phyloP scores from a whole-genome alignment of 2,329 filamentous ascomycete genomes.

The Aspergillus ibericus region DNA sequence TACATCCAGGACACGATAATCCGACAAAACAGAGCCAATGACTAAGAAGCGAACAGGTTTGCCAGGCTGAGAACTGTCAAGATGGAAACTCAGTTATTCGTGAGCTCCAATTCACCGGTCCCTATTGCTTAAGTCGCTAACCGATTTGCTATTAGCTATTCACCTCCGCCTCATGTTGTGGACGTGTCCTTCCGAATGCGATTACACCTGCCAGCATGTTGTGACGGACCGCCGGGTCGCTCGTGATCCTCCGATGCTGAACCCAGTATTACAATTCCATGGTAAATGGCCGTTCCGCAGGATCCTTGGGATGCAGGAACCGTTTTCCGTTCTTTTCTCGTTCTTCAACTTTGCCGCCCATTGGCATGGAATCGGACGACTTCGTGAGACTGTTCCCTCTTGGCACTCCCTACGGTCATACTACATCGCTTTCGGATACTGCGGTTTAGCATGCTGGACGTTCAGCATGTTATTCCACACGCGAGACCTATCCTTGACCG shows the following conservation, averaged over 20 bases:
- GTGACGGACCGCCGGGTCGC: constrained; percentile 71
- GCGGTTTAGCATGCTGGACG: constrained; percentile 80
- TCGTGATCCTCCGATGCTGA: constrained; percentile 61
- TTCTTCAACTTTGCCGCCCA: constrained; percentile 89
- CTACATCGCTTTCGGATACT: constrained; percentile 76
- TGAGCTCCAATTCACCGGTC: constrained; percentile 49
- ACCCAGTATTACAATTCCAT: constrained; percentile 84
- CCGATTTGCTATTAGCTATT: constrained; percentile 59
- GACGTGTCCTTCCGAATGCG: constrained; percentile 91
- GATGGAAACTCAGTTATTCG: constrained; percentile 66
- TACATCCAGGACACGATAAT: constrained; percentile 43
- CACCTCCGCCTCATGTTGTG: constrained; percentile 85
- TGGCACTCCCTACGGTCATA: constrained; percentile 75
- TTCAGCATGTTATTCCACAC: constrained; percentile 93
- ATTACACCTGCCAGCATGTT: constrained; percentile 96
- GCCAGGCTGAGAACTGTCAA: constrained; percentile 76
- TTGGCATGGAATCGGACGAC: constrained; percentile 68
- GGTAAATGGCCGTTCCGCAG: constrained; percentile 98
- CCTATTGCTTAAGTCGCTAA: constrained; percentile 6
- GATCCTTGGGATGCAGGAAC: constrained; percentile 90
- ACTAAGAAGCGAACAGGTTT: constrained; percentile 60
- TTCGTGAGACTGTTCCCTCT: constrained; percentile 69
- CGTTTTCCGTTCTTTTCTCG: constrained; percentile 89
- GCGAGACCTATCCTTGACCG: constrained; percentile 78
- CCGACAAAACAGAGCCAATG: background rate